Evolutionary conservation across 257 asterid species (phyloP), one percentile per base, ranked within the genome.

Genomic region (Solanum rostratum): DNA sequence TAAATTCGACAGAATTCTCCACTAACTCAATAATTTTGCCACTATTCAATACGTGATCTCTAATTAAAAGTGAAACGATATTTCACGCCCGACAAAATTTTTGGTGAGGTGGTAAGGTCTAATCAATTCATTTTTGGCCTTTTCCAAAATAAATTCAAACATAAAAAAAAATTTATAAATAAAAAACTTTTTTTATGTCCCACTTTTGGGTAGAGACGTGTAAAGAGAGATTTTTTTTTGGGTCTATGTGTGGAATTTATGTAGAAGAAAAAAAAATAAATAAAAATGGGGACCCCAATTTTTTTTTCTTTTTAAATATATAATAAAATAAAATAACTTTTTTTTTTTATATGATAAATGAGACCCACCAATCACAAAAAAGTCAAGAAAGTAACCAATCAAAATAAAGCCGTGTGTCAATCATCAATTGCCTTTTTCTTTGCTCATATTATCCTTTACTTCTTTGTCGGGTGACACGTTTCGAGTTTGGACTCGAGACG

Each of bases 391-490:
- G 59, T 9, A 86, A 88, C 97, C 98, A 94, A 93, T 94, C 79
- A 71, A 87, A 80, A 22, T 5, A 87, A 87, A 93, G 98, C 85
- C 95, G 92, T 94, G 92, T 88, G 90, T 80, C 46, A 69, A 41
- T 90, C 83, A 85, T 78, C 88, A 89, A 91, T 91, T 80, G 70
- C 88, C 82, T 88, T 92, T 93, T 83, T 87, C 87, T 87, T 88
- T 71, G 37, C 12, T 71, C 80, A 85, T 90, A 87, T 89, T 90
- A 87, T 90, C 88, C 90, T 53, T 69, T 88, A 39, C 89, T 92
- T 92, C 92, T 86, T 54, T 89, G 93, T 94, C 94, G 93, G 93
- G 82, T 89, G 90, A 86, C 95, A 91, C 94, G 97, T 92, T 93
- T 92, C 92, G 85, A 0, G 0, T 57, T 5, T 12, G 24, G 84